These are phyloP conservation scores for Ensete glaucum DNA, from an alignment of 176 grass and related monocot genomes.

Conservation along the genomic window DNA sequence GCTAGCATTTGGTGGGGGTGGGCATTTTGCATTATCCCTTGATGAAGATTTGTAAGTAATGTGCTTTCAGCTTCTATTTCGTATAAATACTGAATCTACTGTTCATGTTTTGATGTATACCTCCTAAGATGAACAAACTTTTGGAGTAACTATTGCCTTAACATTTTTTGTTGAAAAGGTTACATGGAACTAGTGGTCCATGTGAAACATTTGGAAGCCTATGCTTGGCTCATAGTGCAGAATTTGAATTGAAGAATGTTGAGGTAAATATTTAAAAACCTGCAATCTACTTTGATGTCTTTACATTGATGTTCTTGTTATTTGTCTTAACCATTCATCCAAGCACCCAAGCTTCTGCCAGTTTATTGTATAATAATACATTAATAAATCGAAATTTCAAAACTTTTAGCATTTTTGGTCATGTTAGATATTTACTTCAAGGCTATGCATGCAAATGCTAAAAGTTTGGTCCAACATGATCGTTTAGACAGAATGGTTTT, in stretches of 20 bases:
- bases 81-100: neutral
- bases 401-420: too few relatives aligned
- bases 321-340: neutral
- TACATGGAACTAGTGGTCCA: conserved; percentile 70
- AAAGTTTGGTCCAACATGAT: too few relatives aligned
- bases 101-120: neutral
- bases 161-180: conserved; percentile 38
- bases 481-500: too few relatives aligned
- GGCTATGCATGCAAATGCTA: too few relatives aligned
- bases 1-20: conserved; percentile 84
- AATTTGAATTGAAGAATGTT: conserved; percentile 67
- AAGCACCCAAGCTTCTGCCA: too few relatives aligned
- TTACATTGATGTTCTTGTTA: neutral
- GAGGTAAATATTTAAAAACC: conserved; percentile 32
- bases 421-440: too few relatives aligned
- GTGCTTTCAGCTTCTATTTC: neutral
- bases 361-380: too few relatives aligned
- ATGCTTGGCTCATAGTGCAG: conserved; percentile 68
- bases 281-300: neutral
- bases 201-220: conserved; percentile 84
- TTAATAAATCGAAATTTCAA: too few relatives aligned
- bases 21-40: conserved; percentile 56
- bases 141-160: neutral
- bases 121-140: neutral
- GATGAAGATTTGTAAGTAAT: conserved; percentile 84